phyloP scores from a whole-genome alignment of 305 asterid species.

The Rubia peregrina region DNA sequence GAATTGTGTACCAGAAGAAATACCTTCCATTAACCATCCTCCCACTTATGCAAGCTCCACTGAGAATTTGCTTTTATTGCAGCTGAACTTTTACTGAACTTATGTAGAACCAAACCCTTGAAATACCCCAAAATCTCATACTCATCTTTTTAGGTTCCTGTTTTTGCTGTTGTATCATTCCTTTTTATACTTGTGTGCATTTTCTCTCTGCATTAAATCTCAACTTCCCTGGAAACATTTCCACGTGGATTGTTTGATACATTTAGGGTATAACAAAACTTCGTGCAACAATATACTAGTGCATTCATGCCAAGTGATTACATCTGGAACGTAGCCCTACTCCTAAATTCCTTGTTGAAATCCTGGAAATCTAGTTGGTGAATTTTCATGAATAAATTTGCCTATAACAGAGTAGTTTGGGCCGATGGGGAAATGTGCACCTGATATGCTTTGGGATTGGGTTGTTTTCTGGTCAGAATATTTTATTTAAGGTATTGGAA shows the following conservation, averaged over 20 bases:
- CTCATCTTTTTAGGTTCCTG: neutral
- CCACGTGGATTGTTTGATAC: neutral
- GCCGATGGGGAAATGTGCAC: neutral
- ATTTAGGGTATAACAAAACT: neutral
- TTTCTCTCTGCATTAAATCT: neutral
- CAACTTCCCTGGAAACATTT: neutral
- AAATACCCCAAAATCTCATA: neutral
- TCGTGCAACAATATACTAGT: neutral
- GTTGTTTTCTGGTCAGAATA: neutral
- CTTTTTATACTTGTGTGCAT: neutral
- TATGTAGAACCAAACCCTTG: neutral
- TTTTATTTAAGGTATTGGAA: neutral
- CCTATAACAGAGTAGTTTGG: neutral
- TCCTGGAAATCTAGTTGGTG: neutral
- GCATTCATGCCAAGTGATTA: neutral
- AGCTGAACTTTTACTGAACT: neutral
- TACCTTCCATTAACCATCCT: neutral
- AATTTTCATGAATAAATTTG: neutral
- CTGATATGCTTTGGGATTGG: neutral
- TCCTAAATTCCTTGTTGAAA: neutral
- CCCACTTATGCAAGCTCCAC: too few relatives aligned
- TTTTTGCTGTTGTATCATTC: neutral
- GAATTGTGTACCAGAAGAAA: neutral
- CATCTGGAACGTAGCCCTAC: neutral
- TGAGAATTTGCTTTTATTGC: neutral